Base-by-base conservation (phyloP, 73 alveolate genomes). In the Symbiodinium pilosum region DNA sequence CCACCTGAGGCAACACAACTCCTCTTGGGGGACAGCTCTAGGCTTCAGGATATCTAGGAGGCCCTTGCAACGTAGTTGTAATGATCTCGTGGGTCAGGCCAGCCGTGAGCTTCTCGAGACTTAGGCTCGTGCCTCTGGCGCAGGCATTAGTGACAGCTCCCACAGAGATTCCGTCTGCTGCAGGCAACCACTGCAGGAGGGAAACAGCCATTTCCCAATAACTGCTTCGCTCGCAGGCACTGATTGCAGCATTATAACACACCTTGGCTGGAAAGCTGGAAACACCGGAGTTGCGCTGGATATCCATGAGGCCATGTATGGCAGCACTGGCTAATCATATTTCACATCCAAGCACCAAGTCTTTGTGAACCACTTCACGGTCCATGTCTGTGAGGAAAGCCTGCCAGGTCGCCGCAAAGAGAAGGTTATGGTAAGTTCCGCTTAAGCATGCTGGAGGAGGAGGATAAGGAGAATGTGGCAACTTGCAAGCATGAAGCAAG, bases 131-230 rank as follows among this genome's bases (percentile, higher is more conserved):
- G 36, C 77, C 77, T 18, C 28, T 64, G 36, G 77, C 94, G n/a
- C 94, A 87, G 24, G 94, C 94, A 34, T 85, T 87, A 85, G 59
- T 87, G 44, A 69, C 41, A 5, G 94, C 84, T 11, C 94, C 94
- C 38, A 87, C 54, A 43, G 85, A 54, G 32, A 71, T 83, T 20
- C 68, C 85, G 32, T 87, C 94, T 9, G 94, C 84, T 39, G 34
- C 12, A 38, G 40, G 56, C 38, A n/a, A 38, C 3, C 32, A 14
- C 56, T 34, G 26, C 47, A 38, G 28, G 20, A 36, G 86, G 43
- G 44, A 38, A 18, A 87, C 24, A 34, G 84, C 68, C 86, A 40
- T 42, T 0, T 77, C 69, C 21, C 71, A 36, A 18, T 68, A 83
- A 64, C 94, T 54, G 64, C 38, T 24, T 14, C 86, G 32, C 24